Evolutionary conservation across 345 rosid species (phyloP).

Genomic region (Eutrema japonicum): DNA sequence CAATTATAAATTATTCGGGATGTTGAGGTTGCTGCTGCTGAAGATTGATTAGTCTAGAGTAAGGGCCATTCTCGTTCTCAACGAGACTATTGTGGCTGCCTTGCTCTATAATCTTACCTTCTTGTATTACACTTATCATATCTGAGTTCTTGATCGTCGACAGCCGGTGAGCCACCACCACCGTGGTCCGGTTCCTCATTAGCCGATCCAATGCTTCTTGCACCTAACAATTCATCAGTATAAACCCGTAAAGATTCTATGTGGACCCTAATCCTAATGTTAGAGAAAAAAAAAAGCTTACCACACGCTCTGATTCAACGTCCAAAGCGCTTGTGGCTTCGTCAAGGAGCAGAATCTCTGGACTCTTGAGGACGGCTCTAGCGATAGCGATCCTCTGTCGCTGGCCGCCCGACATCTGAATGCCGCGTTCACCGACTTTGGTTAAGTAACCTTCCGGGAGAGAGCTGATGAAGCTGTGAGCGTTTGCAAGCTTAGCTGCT

Average conservation of each 20-base stretch:
- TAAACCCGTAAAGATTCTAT: background rate
- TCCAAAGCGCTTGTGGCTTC: slow-evolving; percentile 97
- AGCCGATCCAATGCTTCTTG: slow-evolving; percentile 85
- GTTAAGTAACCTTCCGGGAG: slow-evolving; percentile 87
- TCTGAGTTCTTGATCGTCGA: slow-evolving; percentile 86
- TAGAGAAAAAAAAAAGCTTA: slow-evolving; percentile 5
- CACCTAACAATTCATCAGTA: slow-evolving; percentile 32
- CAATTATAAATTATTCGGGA: background rate
- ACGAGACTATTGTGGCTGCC: slow-evolving; percentile 77
- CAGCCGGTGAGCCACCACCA: slow-evolving; percentile 88
- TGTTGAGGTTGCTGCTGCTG: slow-evolving; percentile 60
- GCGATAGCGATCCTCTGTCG: slow-evolving; percentile 93
- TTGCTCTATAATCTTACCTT: slow-evolving; percentile 75
- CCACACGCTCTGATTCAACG: slow-evolving; percentile 79
- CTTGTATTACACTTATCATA: slow-evolving; percentile 77
- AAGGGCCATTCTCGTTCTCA: slow-evolving; percentile 71
- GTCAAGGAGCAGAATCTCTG: slow-evolving; percentile 79
- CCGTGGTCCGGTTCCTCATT: slow-evolving; percentile 76
- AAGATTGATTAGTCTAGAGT: slow-evolving; percentile 72
- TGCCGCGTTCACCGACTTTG: slow-evolving; percentile 84
- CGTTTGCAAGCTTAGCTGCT: slow-evolving; percentile 89
- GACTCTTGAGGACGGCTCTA: slow-evolving; percentile 88
- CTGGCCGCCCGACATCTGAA: slow-evolving; percentile 92
- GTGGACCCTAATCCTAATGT: background rate
- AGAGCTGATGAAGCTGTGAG: slow-evolving; percentile 77